Evolutionary conservation across 164 flowering plant genomes (phyloP).

Genomic region (Paratinospora sagittata): DNA sequence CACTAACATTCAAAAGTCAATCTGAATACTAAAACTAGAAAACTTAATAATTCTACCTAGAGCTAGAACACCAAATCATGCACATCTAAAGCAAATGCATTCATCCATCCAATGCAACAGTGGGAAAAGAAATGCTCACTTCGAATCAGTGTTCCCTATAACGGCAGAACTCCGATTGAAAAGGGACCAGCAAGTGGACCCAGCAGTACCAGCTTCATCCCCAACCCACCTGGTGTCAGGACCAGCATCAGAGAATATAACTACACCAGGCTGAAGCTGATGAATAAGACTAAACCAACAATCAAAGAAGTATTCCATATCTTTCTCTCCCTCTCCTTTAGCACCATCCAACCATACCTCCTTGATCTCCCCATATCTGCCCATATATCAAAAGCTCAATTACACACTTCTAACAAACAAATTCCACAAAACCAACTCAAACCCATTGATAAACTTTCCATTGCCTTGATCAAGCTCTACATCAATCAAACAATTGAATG

Average conservation of each 20-base stretch:
- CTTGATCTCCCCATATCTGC: conserved; percentile 79
- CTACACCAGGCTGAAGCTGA: conserved; percentile 82
- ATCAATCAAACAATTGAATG: conserved; percentile 4
- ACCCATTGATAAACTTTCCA: no score
- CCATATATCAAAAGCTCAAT: conserved; percentile 10
- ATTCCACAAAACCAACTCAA: conserved; percentile 3
- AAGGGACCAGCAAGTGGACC: conserved; percentile 91
- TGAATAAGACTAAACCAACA: conserved; percentile 80
- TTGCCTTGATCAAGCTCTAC: no score
- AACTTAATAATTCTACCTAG: background rate
- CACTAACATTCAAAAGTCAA: background rate
- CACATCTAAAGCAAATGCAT: background rate
- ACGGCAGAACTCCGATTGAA: conserved; percentile 54
- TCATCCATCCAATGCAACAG: background rate
- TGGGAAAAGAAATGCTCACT: conserved; percentile 37
- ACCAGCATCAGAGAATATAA: conserved; percentile 95
- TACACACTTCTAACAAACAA: background rate
- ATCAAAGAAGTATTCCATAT: conserved; percentile 87
- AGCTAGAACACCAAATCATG: background rate
- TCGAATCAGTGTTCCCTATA: conserved; percentile 59
- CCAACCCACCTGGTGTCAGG: conserved; percentile 94
- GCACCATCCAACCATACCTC: conserved; percentile 95
- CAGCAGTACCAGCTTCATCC: conserved; percentile 77
- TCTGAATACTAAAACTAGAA: background rate
- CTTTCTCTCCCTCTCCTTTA: conserved; percentile 79